Evolutionary conservation across 257 asterid genomes (phyloP), one percentile per base, ranked within the genome.

Genomic region (Prunella vulgaris): DNA sequence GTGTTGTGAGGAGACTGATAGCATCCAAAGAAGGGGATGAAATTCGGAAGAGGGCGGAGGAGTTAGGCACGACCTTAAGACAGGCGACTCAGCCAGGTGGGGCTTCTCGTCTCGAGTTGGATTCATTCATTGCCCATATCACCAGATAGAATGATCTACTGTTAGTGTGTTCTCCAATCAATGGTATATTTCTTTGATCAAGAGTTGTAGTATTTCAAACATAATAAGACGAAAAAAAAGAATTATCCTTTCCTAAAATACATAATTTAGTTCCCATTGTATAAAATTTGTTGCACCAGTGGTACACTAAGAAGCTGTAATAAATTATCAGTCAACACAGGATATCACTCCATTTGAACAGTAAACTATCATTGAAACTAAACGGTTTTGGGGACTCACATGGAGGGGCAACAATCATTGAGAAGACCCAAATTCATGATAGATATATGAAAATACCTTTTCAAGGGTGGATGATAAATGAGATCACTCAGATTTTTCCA

Each of bases 71-170:
- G 0, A 42, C 38, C 0, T 66, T 79, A n/a, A 30, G 66, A 30
- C 60, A 3, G 69, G 75, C 74, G 2, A 73, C 61, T 25, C 63
- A 33, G 69, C 71, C 76, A 5, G 82, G 84, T 5, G 82, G 86
- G 3, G 61, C 49, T 24, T 68, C 82, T 32, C 71, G 49, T 1
- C 46, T 35, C 18, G 84, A 82, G 71, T 10, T 82, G 63, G 82
- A 82, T 48, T 76, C 86, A 0, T 79, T 82, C 25, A 20, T 79
- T 40, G 64, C 69, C 5, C 82, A 79, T 54, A 74, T 82, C 42
- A 79, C 65, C 13, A 74, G 84, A 69, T 58, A 74, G 33, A 58
- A 15, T 71, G 42, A 68, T 28, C 20, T 42, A 25, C 9, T 25
- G 20, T 5, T 56, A n/a, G n/a, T n/a, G n/a, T n/a, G n/a, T n/a